phyloP scores from a whole-genome alignment of 805 yeast genomes.

The Kuraishia borneana region DNA sequence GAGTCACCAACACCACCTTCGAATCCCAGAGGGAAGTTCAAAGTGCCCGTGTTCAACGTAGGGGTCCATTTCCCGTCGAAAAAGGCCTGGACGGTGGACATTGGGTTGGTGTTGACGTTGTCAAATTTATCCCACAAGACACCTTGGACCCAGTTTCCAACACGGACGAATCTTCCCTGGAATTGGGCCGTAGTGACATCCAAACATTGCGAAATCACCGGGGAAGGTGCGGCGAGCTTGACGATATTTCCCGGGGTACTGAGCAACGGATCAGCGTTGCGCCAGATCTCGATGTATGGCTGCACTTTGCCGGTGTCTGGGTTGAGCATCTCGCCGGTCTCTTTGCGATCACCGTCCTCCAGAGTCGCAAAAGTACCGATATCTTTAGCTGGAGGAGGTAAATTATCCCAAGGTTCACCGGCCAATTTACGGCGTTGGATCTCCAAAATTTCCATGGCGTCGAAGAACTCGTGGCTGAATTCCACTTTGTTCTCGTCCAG shows the following conservation, averaged over 20 bases:
- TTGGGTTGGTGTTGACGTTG: background rate
- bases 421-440: slow-evolving; percentile 4
- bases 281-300: slow-evolving; percentile 44
- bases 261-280: slow-evolving; percentile 29
- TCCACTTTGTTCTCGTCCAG: slow-evolving; percentile 22
- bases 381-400: slow-evolving; percentile 15
- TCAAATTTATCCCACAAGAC: slow-evolving; percentile 13
- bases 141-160: slow-evolving; percentile 46
- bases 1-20: background rate
- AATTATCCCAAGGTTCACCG: slow-evolving; percentile 4
- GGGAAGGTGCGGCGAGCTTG: background rate
- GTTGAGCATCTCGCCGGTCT: slow-evolving; percentile 38
- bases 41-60: slow-evolving; percentile 1
- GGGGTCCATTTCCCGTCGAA: background rate
- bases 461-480: slow-evolving; percentile 30
- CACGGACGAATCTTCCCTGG: slow-evolving; percentile 32
- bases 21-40: slow-evolving; percentile 1
- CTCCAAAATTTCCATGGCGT: slow-evolving; percentile 23
- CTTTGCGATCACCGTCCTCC: slow-evolving; percentile 30
- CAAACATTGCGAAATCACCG: slow-evolving; percentile 7
- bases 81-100: background rate
- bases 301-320: slow-evolving; percentile 28
- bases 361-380: slow-evolving; percentile 31
- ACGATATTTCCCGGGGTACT: slow-evolving; percentile 8
- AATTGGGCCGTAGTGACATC: slow-evolving; percentile 15